A percentile compares a stretch with the other conserved stretches of the same genome.
Conservation (phyloP, 2,329 filamentous ascomycete genomes). For the Aspergillus ochraceus region DNA sequence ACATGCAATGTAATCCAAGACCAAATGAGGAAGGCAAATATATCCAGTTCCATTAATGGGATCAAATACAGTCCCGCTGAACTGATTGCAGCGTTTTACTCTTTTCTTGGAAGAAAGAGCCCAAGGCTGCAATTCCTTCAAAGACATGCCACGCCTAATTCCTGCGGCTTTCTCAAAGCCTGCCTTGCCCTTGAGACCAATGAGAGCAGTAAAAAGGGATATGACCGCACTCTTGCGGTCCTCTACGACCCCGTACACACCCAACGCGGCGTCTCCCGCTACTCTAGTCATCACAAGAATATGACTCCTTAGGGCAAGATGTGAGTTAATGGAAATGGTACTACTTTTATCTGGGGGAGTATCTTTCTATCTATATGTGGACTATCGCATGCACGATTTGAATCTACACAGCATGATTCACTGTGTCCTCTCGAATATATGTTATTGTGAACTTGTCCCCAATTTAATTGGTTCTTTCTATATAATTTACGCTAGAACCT, state of each 20-base stretch:
- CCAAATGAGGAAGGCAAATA: no score
- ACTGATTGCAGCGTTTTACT: not conserved
- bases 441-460: no score
- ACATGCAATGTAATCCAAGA: no score
- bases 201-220: not conserved
- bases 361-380: no score
- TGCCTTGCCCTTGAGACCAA: not conserved
- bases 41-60: no score
- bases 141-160: not conserved
- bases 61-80: not conserved
- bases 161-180: not conserved
- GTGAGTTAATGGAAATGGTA: no score
- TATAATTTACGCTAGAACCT: not conserved
- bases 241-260: not conserved
- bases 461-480: no score
- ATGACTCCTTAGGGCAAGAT: no score
- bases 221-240: not conserved
- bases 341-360: no score
- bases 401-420: no score
- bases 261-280: not conserved
- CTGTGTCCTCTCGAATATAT: no score
- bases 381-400: no score
- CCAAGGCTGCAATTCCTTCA: not conserved
- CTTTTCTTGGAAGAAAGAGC: not conserved
- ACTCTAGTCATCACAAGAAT: not conserved